These are phyloP conservation scores for Heterobasidion irregulare DNA, from an alignment of 1,284 basidiomycete genomes.

Conservation along the genomic window DNA sequence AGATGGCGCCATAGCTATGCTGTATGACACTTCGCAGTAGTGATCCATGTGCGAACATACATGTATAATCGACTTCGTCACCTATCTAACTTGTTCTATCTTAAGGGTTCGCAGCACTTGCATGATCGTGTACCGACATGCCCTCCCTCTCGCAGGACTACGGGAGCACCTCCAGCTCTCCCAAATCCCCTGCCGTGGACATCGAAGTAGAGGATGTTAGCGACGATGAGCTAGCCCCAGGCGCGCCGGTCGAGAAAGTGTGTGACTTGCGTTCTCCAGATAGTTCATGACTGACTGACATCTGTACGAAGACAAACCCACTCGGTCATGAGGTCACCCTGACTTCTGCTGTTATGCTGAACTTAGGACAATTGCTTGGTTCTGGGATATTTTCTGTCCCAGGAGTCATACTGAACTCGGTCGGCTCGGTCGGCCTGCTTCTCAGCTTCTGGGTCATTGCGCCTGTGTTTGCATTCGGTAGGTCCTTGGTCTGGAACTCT, in stretches of 20 bases:
- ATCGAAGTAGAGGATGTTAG: neutral
- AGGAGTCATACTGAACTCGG: slow-evolving; percentile 29
- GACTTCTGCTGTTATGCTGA: slow-evolving; percentile 27
- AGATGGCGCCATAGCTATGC: neutral
- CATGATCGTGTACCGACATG: neutral
- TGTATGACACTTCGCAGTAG: neutral
- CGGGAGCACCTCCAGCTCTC: neutral
- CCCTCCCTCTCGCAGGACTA: neutral
- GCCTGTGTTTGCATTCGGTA: slow-evolving; percentile 27
- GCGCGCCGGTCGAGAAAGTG: slow-evolving; percentile 1
- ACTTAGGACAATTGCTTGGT: slow-evolving; percentile 32
- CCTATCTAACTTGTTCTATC: no score
- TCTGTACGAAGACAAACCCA: slow-evolving; percentile 19
- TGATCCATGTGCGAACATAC: neutral
- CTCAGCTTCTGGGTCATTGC: slow-evolving; percentile 37
- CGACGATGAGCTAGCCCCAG: neutral
- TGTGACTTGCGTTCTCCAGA: neutral
- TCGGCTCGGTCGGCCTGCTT: slow-evolving; percentile 33
- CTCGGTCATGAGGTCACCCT: slow-evolving; percentile 33
- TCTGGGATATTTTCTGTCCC: slow-evolving; percentile 35
- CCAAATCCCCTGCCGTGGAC: neutral
- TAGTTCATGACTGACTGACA: neutral
- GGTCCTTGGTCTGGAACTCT: neutral
- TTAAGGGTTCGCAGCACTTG: no score
- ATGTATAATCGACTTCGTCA: neutral